Evolutionary conservation across 371 early-diverging fungal genomes (phyloP).

Genomic region (Mucor racemosus): DNA sequence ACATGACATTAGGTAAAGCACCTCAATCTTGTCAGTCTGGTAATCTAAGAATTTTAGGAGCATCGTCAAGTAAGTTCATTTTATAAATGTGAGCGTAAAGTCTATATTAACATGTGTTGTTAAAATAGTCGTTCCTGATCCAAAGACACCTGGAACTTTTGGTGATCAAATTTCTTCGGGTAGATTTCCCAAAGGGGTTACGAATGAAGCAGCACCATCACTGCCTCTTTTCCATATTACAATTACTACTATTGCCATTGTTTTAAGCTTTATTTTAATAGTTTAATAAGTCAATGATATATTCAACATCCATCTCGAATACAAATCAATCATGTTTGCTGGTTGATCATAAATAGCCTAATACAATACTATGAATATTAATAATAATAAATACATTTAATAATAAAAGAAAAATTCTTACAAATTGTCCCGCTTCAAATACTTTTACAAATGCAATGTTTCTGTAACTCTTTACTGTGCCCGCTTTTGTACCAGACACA

Average conservation of each 20-base stretch:
- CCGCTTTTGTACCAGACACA: constrained; percentile 55
- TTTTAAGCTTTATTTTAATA: not conserved
- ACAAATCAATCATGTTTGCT: constrained; percentile 58
- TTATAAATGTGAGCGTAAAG: no score
- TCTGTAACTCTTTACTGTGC: constrained; percentile 52
- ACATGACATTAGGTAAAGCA: constrained; percentile 26
- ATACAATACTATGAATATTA: not conserved
- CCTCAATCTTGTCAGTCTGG: constrained; percentile 28
- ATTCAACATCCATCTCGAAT: constrained; percentile 56
- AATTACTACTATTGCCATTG: not conserved
- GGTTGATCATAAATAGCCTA: constrained; percentile 72
- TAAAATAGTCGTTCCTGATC: constrained; percentile 13
- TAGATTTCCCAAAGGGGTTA: constrained; percentile 17
- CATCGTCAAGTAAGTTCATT: not conserved
- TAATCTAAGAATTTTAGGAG: constrained; percentile 28
- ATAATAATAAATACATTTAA: not conserved
- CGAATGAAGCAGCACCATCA: not conserved
- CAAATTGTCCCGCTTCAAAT: constrained; percentile 83
- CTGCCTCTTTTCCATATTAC: not conserved
- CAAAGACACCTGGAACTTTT: constrained; percentile 10
- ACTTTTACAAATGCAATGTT: constrained; percentile 75
- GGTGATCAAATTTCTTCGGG: constrained; percentile 16
- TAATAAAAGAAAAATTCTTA: constrained; percentile 16
- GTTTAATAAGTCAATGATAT: not conserved
- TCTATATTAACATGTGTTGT: not conserved